These are phyloP conservation scores for Collariella sp. DNA, from an alignment of 495 filamentous ascomycete species.

Conservation along the genomic window DNA sequence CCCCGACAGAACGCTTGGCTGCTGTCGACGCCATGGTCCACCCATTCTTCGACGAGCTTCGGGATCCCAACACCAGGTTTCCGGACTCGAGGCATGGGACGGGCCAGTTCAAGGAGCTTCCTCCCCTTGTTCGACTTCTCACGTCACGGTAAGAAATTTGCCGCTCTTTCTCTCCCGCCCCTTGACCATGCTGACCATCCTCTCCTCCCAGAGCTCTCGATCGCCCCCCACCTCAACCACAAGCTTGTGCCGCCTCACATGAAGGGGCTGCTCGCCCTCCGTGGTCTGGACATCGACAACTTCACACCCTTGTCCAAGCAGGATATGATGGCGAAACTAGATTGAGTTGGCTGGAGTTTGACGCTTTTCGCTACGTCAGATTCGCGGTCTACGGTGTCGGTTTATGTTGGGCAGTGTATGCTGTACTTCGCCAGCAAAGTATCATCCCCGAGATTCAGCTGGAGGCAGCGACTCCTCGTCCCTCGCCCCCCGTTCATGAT, in stretches of 20 bases:
- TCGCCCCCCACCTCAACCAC: slow-evolving; percentile 76
- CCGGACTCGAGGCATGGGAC: slow-evolving; percentile 89
- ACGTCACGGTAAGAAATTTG: slow-evolving; percentile 63
- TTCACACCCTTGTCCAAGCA: slow-evolving; percentile 83
- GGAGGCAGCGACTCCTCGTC: slow-evolving; percentile 21
- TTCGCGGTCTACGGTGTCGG: slow-evolving; percentile 12
- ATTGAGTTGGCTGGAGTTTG: slow-evolving; percentile 50
- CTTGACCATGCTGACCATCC: not conserved
- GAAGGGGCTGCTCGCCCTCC: slow-evolving; percentile 59
- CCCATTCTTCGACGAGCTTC: slow-evolving; percentile 95
- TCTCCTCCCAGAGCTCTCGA: slow-evolving; percentile 71
- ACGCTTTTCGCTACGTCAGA: slow-evolving; percentile 11
- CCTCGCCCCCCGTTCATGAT: slow-evolving; percentile 23
- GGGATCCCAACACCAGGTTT: slow-evolving; percentile 76
- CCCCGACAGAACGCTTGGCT: slow-evolving; percentile 86
- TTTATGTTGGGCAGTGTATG: slow-evolving; percentile 16
- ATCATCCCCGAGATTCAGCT: slow-evolving; percentile 16
- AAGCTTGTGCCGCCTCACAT: slow-evolving; percentile 80
- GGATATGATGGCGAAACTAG: slow-evolving; percentile 95
- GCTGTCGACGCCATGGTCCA: slow-evolving; percentile 97
- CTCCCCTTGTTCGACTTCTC: slow-evolving; percentile 88
- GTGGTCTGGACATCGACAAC: slow-evolving; percentile 87
- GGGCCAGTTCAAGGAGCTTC: slow-evolving; percentile 66
- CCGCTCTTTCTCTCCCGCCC: not conserved
- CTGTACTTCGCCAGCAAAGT: slow-evolving; percentile 24